Evolutionary conservation across 257 asterid genomes (phyloP).

Genomic region (Henckelia pumila): DNA sequence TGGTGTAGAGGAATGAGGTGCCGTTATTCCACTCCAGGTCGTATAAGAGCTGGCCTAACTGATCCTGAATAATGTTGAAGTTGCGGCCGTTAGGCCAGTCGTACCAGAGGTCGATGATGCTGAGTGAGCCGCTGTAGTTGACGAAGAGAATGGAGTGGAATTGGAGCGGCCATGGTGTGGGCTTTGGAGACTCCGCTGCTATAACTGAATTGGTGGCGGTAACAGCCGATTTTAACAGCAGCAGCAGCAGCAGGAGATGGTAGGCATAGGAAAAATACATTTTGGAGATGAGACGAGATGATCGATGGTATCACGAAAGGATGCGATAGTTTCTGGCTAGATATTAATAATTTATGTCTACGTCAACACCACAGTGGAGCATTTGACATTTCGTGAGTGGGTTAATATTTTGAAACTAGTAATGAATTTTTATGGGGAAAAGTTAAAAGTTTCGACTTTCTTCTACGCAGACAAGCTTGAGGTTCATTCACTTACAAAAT

Average conservation of each 20-base stretch:
- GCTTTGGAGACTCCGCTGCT: slow-evolving; percentile 38
- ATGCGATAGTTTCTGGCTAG: too few relatives aligned
- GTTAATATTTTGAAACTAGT: too few relatives aligned
- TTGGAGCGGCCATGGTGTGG: slow-evolving; percentile 75
- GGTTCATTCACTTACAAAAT: too few relatives aligned
- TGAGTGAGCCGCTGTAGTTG: slow-evolving; percentile 55
- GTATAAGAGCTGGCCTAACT: slow-evolving; percentile 51
- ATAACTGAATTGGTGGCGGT: background rate
- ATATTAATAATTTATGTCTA: too few relatives aligned
- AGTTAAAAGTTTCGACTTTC: too few relatives aligned
- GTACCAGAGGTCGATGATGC: slow-evolving; percentile 77
- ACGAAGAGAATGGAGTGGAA: slow-evolving; percentile 69
- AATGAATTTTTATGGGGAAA: too few relatives aligned
- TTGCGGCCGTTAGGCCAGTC: slow-evolving; percentile 91
- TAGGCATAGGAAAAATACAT: slow-evolving; percentile 21
- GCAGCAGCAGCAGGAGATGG: slow-evolving; percentile 18
- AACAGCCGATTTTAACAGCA: slow-evolving; percentile 9
- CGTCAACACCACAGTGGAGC: too few relatives aligned
- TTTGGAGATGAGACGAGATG: background rate
- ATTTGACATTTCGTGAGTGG: too few relatives aligned
- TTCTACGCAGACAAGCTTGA: too few relatives aligned
- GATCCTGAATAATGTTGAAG: slow-evolving; percentile 69
- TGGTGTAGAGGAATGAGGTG: slow-evolving; percentile 48
- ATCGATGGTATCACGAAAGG: too few relatives aligned
- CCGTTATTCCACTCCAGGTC: slow-evolving; percentile 77